Conservation (phyloP, 1,284 basidiomycete species). For the Mycosarcoma mackinlayi region DNA sequence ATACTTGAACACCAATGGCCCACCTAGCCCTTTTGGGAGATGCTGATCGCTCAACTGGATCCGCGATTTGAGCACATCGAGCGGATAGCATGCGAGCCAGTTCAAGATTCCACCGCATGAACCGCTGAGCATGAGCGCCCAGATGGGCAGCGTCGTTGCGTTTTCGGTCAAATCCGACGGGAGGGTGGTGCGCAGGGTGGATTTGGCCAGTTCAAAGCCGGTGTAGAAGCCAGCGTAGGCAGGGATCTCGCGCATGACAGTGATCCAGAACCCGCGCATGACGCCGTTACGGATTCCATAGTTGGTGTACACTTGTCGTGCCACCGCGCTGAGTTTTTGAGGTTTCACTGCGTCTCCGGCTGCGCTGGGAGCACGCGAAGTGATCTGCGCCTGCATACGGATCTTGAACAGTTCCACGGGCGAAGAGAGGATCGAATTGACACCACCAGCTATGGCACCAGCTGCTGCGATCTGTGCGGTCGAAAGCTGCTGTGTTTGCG, state of each 20-base stretch:
- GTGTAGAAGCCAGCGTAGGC: slow-evolving; percentile 88
- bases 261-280: slow-evolving; percentile 98
- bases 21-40: slow-evolving; percentile 28
- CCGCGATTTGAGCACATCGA: slow-evolving; percentile 68
- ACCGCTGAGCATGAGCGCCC: slow-evolving; percentile 87
- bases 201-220: slow-evolving; percentile 89
- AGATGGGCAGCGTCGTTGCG: slow-evolving; percentile 76
- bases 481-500: slow-evolving; percentile 80
- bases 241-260: slow-evolving; percentile 89
- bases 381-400: slow-evolving; percentile 96
- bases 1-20: slow-evolving; percentile 30
- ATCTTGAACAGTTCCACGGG: slow-evolving; percentile 81
- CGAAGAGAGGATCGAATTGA: slow-evolving; percentile 79
- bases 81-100: slow-evolving; percentile 91
- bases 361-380: neutral
- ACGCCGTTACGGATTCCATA: slow-evolving; percentile 87
- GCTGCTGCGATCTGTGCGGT: slow-evolving; percentile 83
- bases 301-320: slow-evolving; percentile 80
- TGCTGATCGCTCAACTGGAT: slow-evolving; percentile 43
- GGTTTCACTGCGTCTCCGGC: slow-evolving; percentile 71
- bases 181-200: slow-evolving; percentile 75
- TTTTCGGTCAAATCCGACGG: slow-evolving; percentile 12
- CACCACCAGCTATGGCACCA: slow-evolving; percentile 89
- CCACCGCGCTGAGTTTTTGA: slow-evolving; percentile 81
- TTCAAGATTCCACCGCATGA: slow-evolving; percentile 89